phyloP scores from a whole-genome alignment of 169 alveolate genomes.

The Fabrea salina region DNA sequence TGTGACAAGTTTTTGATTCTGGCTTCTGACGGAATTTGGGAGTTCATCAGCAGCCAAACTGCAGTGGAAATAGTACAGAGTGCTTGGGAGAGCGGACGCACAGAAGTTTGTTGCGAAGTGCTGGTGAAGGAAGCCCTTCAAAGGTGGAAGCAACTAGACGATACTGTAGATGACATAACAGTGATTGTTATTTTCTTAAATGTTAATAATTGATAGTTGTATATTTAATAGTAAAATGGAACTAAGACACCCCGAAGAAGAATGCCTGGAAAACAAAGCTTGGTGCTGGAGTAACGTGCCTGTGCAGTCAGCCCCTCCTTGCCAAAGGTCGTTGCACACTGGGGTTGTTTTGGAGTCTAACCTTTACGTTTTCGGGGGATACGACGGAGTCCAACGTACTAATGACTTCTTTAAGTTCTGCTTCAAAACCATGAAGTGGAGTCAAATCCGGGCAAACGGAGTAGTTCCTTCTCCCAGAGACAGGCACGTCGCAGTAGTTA shows the following conservation, averaged over 20 bases:
- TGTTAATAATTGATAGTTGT: not conserved
- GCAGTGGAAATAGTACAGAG: not conserved
- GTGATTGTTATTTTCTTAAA: constrained; percentile 26
- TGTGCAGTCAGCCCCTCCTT: constrained; percentile 23
- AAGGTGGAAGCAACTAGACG: constrained; percentile 8
- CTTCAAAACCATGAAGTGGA: not conserved
- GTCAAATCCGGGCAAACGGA: not conserved
- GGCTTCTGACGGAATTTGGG: constrained; percentile 90
- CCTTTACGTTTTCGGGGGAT: constrained; percentile 44
- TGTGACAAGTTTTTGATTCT: constrained; percentile 78
- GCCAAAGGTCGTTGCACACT: constrained; percentile 38
- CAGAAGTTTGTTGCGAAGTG: not conserved
- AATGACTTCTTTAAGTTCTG: constrained; percentile 20
- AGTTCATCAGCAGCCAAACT: constrained; percentile 52
- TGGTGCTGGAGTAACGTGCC: constrained; percentile 32
- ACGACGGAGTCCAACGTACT: constrained; percentile 31
- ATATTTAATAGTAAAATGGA: no score
- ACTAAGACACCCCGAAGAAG: constrained; percentile 27
- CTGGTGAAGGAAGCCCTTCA: constrained; percentile 9
- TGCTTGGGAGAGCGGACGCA: not conserved
- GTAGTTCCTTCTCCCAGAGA: constrained; percentile 48
- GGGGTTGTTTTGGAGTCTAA: constrained; percentile 34
- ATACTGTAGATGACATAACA: constrained; percentile 16
- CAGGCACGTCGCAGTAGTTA: constrained; percentile 56
- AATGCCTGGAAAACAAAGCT: constrained; percentile 20